These are phyloP conservation scores for Rosa lucieae DNA, from an alignment of 306 rosid species.

Conservation along the genomic window DNA sequence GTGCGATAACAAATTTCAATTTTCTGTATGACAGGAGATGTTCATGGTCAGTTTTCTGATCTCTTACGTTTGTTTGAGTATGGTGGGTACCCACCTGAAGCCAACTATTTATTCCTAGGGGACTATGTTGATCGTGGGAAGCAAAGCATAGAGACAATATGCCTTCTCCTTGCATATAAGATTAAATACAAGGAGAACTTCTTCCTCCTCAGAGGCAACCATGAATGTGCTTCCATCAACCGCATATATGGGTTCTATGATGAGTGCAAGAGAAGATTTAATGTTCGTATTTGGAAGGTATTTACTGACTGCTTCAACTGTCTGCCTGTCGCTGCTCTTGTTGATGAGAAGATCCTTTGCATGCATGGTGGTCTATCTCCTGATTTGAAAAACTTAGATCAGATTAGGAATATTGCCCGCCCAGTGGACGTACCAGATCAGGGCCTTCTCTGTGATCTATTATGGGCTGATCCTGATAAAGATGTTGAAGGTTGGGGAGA, in stretches of 20 bases:
- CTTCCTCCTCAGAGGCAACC: slow-evolving; percentile 87
- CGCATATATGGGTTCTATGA: slow-evolving; percentile 85
- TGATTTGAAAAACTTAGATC: slow-evolving; percentile 66
- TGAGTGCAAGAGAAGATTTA: slow-evolving; percentile 84
- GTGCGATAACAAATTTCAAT: not conserved
- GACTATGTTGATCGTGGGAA: slow-evolving; percentile 91
- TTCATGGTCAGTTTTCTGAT: slow-evolving; percentile 85
- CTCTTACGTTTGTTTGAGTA: slow-evolving; percentile 75
- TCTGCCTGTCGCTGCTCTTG: slow-evolving; percentile 77
- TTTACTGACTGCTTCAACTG: slow-evolving; percentile 82
- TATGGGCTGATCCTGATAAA: slow-evolving; percentile 92
- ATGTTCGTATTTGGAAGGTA: slow-evolving; percentile 77
- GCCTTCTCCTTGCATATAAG: slow-evolving; percentile 83
- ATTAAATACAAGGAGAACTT: slow-evolving; percentile 83
- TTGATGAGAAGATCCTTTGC: slow-evolving; percentile 85
- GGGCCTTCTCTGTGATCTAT: slow-evolving; percentile 81
- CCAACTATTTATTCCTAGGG: slow-evolving; percentile 81
- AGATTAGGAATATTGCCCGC: slow-evolving; percentile 75
- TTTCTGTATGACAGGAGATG: slow-evolving; percentile 52
- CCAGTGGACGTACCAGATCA: slow-evolving; percentile 84
- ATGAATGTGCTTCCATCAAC: slow-evolving; percentile 86
- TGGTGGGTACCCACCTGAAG: slow-evolving; percentile 81
- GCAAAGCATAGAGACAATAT: slow-evolving; percentile 81
- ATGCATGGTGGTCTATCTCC: slow-evolving; percentile 91
- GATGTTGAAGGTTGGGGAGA: slow-evolving; percentile 88